Evolutionary conservation across 2,329 filamentous ascomycete genomes (phyloP), one percentile per base, ranked within the genome.

Genomic region (Aspergillus sp.): DNA sequence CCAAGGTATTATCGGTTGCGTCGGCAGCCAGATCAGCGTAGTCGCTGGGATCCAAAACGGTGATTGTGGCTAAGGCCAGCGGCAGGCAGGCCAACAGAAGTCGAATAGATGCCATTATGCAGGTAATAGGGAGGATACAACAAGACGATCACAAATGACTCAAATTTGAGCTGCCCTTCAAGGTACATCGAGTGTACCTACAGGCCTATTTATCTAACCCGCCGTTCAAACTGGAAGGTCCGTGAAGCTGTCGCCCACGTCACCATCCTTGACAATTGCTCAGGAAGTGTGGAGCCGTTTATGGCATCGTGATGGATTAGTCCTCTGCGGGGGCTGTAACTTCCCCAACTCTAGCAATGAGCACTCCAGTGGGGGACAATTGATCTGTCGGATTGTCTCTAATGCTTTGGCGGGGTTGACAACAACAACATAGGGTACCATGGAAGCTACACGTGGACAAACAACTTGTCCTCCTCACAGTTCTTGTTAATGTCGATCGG

Each of bases 21-120:
- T 59, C 57, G 5, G 49, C 42, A 6, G 41, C 11, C 36, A 59
- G 41, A 48, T 59, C 30, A 21, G 41, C 51, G 21, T 50, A 55
- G 42, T 55, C 50, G 51, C 57, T 30, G 13, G 57, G 57, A 19
- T 65, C 36, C 27, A 58, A 7, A n/a, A 49, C 23, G 8, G 44
- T 49, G 44, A 49, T 8, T 6, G 44, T 25, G 23, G 44, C 44
- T 23, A 49, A 23, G 5, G 15, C 44, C 23, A 49, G 23, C 44
- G 44, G 15, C 19, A 30, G 10, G 8, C 6, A 27, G 2, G 44
- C 23, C 11, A 30, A 10, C 8, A 49, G 13, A 23, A 49, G 15
- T 49, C 2, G 44, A 5, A 49, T 5, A 27, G 23, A 23, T 8
- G 44, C 23, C 44, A 49, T 49, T 5, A 30, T 49, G 19, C 8